Evolutionary conservation across 495 filamentous ascomycete genomes (phyloP).

Genomic region (Penicillium subrubescens): DNA sequence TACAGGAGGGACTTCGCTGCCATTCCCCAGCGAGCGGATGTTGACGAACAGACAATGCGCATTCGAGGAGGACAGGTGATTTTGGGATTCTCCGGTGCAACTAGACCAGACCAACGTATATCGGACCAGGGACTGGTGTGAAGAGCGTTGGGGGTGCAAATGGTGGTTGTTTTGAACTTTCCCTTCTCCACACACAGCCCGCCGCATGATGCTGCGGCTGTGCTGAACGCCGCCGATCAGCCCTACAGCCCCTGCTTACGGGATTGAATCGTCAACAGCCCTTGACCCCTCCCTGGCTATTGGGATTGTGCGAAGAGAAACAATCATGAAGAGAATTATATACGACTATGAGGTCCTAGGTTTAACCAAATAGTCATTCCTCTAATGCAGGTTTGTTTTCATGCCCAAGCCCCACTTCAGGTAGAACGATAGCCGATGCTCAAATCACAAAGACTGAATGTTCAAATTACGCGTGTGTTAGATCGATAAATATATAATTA

Average conservation of each 20-base stretch:
- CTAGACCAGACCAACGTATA: background rate
- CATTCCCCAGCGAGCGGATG: conserved; percentile 29
- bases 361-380: background rate
- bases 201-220: conserved; percentile 46
- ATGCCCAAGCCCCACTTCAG: background rate
- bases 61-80: conserved; percentile 11
- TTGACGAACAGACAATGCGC: conserved; percentile 19
- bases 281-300: background rate
- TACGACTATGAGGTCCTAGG: background rate
- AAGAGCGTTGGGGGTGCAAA: conserved; percentile 15
- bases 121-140: conserved; percentile 2
- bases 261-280: background rate
- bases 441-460: background rate
- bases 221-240: conserved; percentile 41
- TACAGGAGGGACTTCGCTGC: conserved; percentile 36
- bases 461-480: background rate
- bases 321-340: background rate
- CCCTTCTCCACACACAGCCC: conserved; percentile 48
- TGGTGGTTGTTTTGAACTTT: conserved; percentile 46
- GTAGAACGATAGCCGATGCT: background rate
- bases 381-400: background rate
- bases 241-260: conserved; percentile 33
- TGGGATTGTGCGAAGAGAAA: background rate
- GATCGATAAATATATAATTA: background rate
- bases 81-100: background rate